Evolutionary conservation across 192 early-diverging fungal species (phyloP).

Genomic region (Linnemannia exigua): DNA sequence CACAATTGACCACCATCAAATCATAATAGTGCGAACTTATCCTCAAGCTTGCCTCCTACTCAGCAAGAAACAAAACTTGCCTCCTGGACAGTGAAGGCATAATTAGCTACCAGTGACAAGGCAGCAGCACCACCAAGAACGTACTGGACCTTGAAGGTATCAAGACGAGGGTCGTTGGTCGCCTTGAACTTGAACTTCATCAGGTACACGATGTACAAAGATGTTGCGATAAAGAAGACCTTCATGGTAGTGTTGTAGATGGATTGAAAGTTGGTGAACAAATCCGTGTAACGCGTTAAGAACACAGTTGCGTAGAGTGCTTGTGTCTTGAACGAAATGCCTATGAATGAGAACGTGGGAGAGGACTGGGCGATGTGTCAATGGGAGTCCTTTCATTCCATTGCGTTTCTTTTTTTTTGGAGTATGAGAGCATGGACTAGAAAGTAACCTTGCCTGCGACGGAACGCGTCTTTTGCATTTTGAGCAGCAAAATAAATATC

Average conservation of each 20-base stretch:
- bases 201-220: conserved; percentile 89
- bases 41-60: no score
- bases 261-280: conserved; percentile 78
- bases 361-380: neutral
- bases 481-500: conserved; percentile 91
- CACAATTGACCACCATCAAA: no score
- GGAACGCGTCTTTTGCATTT: conserved; percentile 89
- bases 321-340: conserved; percentile 98
- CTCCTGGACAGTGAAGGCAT: conserved; percentile 76
- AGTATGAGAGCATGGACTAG: no score
- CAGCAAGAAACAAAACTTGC: conserved; percentile 53
- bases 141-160: conserved; percentile 92
- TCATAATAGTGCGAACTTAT: no score
- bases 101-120: conserved; percentile 80
- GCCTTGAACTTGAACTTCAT: conserved; percentile 88
- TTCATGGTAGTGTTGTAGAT: conserved; percentile 98
- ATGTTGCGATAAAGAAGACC: conserved; percentile 88
- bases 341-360: conserved; percentile 57
- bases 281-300: conserved; percentile 91
- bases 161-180: conserved; percentile 92
- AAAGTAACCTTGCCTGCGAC: conserved; percentile 71
- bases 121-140: conserved; percentile 76
- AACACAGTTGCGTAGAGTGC: conserved; percentile 91
- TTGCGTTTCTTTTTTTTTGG: no score
- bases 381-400: no score